Evolutionary conservation across 768 basidiomycete genomes (phyloP), one percentile per base, ranked within the genome.

Genomic region (Serendipita sp.): DNA sequence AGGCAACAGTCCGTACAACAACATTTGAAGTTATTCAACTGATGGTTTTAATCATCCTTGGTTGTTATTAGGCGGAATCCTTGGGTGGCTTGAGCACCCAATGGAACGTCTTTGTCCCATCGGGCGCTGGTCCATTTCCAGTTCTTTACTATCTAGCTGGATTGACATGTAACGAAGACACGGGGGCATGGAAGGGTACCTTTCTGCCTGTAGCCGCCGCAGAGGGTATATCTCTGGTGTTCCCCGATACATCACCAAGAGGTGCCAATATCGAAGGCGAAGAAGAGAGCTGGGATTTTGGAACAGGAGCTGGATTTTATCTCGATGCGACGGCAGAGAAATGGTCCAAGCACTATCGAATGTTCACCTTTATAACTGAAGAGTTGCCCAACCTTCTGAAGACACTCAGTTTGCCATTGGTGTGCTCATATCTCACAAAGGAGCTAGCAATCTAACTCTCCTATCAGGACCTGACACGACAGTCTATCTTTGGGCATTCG

Each of bases 271-370:
- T 91, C 65, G 82, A 85, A 60, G 90, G 87, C 52, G 92, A 93
- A 75, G 80, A 84, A 40, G 78, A 79, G 63, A 79, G 83, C 72
- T 95, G 90, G 91, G 88, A 95, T 69, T 92, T 96, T 73, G 94
- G 94, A 44, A 86, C 85, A 31, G 91, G 93, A 50, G 96, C 96
- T 50, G 95, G 96, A 40, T 99, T 98, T 77, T 98, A 99, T 74
- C 73, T 99, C 68, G 85, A 96, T 71, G 95, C 95, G 2, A 96
- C 91, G 1, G 79, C 83, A 65, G 78, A 82, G 3, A 82, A 82
- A 70, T 91, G 81, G 71, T 73, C 83, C 29, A 82, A 80, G 69
- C 77, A 89, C 72, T 94, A 94, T 72, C 88, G 87, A 73, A 97
- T 97, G 94, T 81, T 87, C 64, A 85, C 84, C 13, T 85, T 91